These are phyloP conservation scores for Dimargaris xerosporica DNA, from an alignment of 192 early-diverging fungal species.

Conservation along the genomic window DNA sequence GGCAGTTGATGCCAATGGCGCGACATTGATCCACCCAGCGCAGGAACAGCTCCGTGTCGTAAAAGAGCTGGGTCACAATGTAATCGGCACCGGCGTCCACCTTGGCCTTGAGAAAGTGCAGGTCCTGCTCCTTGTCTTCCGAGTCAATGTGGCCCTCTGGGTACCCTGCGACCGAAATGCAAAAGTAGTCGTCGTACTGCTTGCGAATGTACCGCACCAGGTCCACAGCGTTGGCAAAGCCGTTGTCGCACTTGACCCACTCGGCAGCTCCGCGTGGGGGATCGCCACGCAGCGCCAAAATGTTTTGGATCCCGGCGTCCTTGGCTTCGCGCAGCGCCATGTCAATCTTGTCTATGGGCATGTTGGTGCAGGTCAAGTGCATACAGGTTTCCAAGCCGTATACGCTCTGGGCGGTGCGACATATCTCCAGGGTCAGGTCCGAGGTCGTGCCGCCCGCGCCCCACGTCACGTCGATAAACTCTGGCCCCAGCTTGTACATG, in stretches of 20 bases:
- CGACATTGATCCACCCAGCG: constrained; percentile 64
- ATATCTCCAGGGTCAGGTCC: constrained; percentile 78
- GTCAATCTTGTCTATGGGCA: constrained; percentile 79
- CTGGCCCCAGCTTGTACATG: constrained; percentile 84
- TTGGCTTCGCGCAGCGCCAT: constrained; percentile 75
- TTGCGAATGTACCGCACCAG: constrained; percentile 81
- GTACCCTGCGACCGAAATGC: constrained; percentile 91
- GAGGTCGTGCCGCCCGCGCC: constrained; percentile 82
- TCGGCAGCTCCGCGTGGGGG: constrained; percentile 68
- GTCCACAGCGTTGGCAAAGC: constrained; percentile 76
- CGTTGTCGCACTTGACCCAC: constrained; percentile 71
- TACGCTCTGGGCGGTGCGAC: constrained; percentile 74
- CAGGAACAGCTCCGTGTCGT: constrained; percentile 76
- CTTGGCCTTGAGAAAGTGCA: constrained; percentile 71
- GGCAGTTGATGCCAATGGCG: constrained; percentile 55
- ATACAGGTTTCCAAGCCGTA: constrained; percentile 93
- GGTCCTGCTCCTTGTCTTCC: constrained; percentile 55
- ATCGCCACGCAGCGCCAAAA: constrained; percentile 90
- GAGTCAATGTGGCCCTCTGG: constrained; percentile 88
- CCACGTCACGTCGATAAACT: constrained; percentile 78
- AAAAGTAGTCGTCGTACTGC: constrained; percentile 86
- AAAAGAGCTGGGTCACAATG: constrained; percentile 91
- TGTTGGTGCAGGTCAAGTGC: constrained; percentile 99
- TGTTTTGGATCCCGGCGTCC: constrained; percentile 88
- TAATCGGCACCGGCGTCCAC: constrained; percentile 85